A percentile compares a stretch with the other conserved stretches of the same genome.
phyloP scores from a whole-genome alignment of 2,329 filamentous ascomycete species.

The Ophiostoma perfectum region DNA sequence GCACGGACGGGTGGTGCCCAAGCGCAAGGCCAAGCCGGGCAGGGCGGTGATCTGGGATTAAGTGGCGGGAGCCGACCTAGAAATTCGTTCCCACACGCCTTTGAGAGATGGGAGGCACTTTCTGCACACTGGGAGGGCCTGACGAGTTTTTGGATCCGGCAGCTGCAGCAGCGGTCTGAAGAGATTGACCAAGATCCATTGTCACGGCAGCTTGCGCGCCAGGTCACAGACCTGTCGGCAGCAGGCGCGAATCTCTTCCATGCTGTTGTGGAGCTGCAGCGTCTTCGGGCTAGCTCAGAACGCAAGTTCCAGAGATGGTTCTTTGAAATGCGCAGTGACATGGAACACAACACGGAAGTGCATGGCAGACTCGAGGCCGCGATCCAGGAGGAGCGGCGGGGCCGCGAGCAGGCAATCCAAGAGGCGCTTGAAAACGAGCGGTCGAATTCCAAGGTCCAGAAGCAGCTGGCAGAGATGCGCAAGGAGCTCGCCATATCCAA shows the following conservation, averaged over 20 bases:
- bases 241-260: slow-evolving; percentile 96
- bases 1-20: slow-evolving; percentile 7
- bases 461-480: slow-evolving; percentile 80
- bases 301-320: slow-evolving; percentile 99
- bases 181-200: slow-evolving; percentile 78
- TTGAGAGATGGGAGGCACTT: slow-evolving; percentile 93
- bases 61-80: slow-evolving; percentile 40
- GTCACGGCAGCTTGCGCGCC: slow-evolving; percentile 80
- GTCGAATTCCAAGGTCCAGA: slow-evolving; percentile 65
- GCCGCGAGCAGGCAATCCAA: slow-evolving; percentile 60
- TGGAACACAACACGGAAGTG: slow-evolving; percentile 77
- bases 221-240: slow-evolving; percentile 95
- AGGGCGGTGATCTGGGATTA: slow-evolving; percentile 33
- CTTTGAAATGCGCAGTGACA: slow-evolving; percentile 84
- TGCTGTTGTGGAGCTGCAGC: slow-evolving; percentile 91
- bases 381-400: slow-evolving; percentile 68
- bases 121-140: slow-evolving; percentile 98
- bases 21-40: slow-evolving; percentile 15
- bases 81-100: slow-evolving; percentile 88
- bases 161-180: slow-evolving; percentile 82
- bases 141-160: slow-evolving; percentile 94
- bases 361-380: slow-evolving; percentile 73
- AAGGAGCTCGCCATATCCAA: slow-evolving; percentile 92
- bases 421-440: slow-evolving; percentile 62
- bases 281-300: slow-evolving; percentile 88